Percentiles rank a stretch among this genome's conserved stretches.
Conservation (phyloP, 2,329 filamentous ascomycete species). For the Pseudogymnoascus sp. region DNA sequence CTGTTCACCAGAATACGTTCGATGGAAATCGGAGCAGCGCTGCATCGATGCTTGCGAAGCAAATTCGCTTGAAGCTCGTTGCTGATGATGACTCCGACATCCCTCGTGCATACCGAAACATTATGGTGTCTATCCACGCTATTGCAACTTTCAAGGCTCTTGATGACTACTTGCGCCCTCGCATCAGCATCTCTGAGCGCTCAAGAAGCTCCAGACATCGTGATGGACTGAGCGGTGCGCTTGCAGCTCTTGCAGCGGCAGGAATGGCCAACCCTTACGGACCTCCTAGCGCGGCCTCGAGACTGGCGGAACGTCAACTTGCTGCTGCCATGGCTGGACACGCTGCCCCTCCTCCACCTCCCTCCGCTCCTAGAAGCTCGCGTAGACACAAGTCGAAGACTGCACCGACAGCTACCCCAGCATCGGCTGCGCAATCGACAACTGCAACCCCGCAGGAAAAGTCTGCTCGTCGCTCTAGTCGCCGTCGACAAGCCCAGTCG, state of each 20-base stretch:
- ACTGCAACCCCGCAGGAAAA: conserved; percentile 48
- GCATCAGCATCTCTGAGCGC: conserved; percentile 74
- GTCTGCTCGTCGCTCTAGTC: conserved; percentile 52
- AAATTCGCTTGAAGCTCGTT: conserved; percentile 78
- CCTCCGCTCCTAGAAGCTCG: conserved; percentile 27
- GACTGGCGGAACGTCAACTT: conserved; percentile 23
- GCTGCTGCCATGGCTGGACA: conserved; percentile 19
- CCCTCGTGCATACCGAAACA: conserved; percentile 76
- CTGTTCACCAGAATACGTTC: conserved; percentile 84
- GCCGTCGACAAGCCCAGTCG: conserved; percentile 47
- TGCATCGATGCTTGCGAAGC: conserved; percentile 92
- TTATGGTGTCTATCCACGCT: conserved; percentile 97
- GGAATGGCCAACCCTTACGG: conserved; percentile 45
- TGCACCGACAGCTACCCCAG: conserved; percentile 33
- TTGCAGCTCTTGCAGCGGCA: conserved; percentile 71
- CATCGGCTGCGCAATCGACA: conserved; percentile 33
- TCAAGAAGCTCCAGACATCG: conserved; percentile 50
- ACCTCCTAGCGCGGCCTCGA: conserved; percentile 20
- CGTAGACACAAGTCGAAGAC: conserved; percentile 37
- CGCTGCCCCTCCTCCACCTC: conserved; percentile 31
- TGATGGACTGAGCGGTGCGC: conserved; percentile 56
- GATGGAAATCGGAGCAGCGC: conserved; percentile 86
- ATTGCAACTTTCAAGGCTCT: conserved; percentile 96
- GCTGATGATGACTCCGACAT: conserved; percentile 89
- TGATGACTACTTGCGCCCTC: conserved; percentile 88